Conservation (phyloP, 2,329 filamentous ascomycete species). For the Verticillium nonalfalfae region DNA sequence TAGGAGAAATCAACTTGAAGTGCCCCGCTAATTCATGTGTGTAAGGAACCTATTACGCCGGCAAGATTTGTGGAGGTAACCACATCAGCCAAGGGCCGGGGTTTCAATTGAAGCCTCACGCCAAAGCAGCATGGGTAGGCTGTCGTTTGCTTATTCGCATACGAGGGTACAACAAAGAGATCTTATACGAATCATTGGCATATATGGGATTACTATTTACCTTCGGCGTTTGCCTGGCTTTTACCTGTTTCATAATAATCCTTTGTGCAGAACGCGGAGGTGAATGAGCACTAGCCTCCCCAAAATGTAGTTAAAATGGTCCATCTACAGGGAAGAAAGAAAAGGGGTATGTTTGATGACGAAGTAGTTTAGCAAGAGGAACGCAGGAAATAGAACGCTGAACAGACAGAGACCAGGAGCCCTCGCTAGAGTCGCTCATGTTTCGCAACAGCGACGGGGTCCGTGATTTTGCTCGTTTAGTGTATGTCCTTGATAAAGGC, state of each 20-base stretch:
- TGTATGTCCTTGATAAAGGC: background rate
- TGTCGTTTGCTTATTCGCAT: no score
- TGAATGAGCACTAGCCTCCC: background rate
- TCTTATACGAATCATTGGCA: background rate
- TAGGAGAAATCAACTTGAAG: no score
- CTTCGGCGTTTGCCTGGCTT: background rate
- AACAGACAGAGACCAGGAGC: background rate
- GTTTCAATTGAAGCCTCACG: no score
- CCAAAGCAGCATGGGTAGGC: no score
- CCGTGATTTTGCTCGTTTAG: background rate
- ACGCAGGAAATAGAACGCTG: background rate
- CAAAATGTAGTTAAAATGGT: background rate
- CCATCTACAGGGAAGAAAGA: background rate
- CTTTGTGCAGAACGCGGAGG: background rate
- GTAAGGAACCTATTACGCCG: no score
- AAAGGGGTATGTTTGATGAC: background rate
- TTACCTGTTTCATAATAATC: background rate
- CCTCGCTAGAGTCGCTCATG: background rate
- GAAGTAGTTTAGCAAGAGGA: background rate
- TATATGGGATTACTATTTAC: background rate
- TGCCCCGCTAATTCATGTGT: no score
- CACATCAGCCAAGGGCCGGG: no score
- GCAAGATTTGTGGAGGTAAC: no score
- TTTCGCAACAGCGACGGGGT: background rate
- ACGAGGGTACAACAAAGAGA: no score